These are phyloP conservation scores for Dactylellina drechsleri DNA, from an alignment of 2,329 filamentous ascomycete species.

Conservation along the genomic window DNA sequence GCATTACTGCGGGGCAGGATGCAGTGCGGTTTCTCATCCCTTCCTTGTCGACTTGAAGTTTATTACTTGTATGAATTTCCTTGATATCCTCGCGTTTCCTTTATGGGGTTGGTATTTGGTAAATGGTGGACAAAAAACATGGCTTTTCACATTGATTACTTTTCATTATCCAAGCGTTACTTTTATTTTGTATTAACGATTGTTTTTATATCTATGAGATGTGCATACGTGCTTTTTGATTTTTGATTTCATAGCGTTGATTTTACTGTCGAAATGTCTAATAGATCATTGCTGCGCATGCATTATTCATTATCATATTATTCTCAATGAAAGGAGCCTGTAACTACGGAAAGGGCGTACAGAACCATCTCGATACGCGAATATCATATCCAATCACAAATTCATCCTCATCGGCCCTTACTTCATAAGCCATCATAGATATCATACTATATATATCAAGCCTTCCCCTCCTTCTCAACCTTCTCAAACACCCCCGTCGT, in stretches of 20 bases:
- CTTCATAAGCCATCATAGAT: too few species aligned
- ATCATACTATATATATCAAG: slow-evolving; percentile 5
- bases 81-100: slow-evolving; percentile 11
- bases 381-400: too few species aligned
- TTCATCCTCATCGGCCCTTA: too few species aligned
- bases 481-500: slow-evolving; percentile 49
- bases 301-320: background rate
- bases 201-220: slow-evolving; percentile 18
- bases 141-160: background rate
- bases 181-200: background rate
- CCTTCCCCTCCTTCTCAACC: slow-evolving; percentile 38
- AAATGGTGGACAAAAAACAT: slow-evolving; percentile 15
- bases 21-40: slow-evolving; percentile 7
- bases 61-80: too few species aligned
- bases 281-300: slow-evolving; percentile 46
- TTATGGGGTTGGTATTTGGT: slow-evolving; percentile 8
- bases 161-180: slow-evolving; percentile 1
- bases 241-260: slow-evolving; percentile 23
- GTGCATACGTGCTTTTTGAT: slow-evolving; percentile 15
- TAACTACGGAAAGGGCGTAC: too few species aligned
- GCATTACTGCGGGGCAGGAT: slow-evolving; percentile 51
- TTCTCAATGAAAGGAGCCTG: too few species aligned
- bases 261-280: slow-evolving; percentile 21
- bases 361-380: too few species aligned
- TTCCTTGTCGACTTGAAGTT: slow-evolving; percentile 13